Conservation (phyloP, 1,284 basidiomycete genomes). For the Ceratobasidium sp. region DNA sequence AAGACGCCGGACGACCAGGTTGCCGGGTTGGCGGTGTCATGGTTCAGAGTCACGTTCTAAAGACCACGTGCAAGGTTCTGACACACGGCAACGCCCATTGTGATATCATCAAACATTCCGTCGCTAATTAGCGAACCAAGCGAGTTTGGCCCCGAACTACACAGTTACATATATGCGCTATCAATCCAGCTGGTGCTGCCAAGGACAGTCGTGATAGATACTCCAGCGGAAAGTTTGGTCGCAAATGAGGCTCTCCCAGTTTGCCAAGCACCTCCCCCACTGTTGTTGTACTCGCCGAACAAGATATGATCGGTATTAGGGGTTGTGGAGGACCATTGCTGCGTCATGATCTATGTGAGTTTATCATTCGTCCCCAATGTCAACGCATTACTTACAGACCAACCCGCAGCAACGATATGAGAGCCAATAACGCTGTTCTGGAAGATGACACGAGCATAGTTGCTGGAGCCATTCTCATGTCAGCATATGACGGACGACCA, state of each 20-base stretch:
- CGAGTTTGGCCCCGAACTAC: too few species aligned
- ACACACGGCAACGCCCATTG: not conserved
- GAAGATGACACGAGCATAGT: slow-evolving; percentile 49
- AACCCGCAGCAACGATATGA: slow-evolving; percentile 42
- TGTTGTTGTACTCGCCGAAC: slow-evolving; percentile 48
- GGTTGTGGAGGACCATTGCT: slow-evolving; percentile 42
- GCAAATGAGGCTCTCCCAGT: slow-evolving; percentile 42
- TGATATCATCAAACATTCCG: slow-evolving; percentile 26
- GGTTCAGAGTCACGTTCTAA: slow-evolving; percentile 1
- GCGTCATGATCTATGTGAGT: not conserved
- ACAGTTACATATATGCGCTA: not conserved
- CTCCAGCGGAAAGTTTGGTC: slow-evolving; percentile 32
- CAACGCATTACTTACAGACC: slow-evolving; percentile 26
- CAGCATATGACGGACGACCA: not conserved
- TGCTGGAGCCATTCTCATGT: not conserved
- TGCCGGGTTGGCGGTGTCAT: slow-evolving; percentile 22
- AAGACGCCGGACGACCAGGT: slow-evolving; percentile 26
- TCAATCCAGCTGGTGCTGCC: slow-evolving; percentile 16
- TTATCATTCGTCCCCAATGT: not conserved
- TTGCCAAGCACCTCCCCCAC: slow-evolving; percentile 41
- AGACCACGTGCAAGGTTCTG: slow-evolving; percentile 12
- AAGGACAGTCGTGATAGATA: slow-evolving; percentile 37
- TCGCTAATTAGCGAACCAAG: too few species aligned
- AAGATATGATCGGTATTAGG: slow-evolving; percentile 48
- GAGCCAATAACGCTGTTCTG: slow-evolving; percentile 43